These are phyloP conservation scores for Fusarium vanettenii DNA, from an alignment of 2,329 filamentous ascomycete genomes.

Conservation along the genomic window DNA sequence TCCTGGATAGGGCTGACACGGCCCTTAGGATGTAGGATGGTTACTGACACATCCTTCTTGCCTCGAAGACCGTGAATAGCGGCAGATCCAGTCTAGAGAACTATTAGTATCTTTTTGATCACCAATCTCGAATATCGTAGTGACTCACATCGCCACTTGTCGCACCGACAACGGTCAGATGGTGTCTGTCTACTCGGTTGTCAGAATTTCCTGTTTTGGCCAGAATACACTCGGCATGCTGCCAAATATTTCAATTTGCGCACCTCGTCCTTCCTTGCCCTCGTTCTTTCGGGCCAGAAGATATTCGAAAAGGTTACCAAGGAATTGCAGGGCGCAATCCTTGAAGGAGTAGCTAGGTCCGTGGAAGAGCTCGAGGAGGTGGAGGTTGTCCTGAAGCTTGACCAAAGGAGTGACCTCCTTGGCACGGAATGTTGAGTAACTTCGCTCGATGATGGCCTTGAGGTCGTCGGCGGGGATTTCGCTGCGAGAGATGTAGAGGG, in stretches of 20 bases:
- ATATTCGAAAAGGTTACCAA: constrained; percentile 96
- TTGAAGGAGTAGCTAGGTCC: constrained; percentile 97
- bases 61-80: constrained; percentile 95
- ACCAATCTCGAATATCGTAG: not conserved
- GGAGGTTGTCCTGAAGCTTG: constrained; percentile 72
- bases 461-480: constrained; percentile 70
- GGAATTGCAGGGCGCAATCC: constrained; percentile 86
- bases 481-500: constrained; percentile 80
- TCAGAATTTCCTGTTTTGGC: constrained; percentile 25
- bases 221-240: not conserved
- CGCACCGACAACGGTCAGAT: constrained; percentile 87
- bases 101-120: constrained; percentile 1
- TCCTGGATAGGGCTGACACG: constrained; percentile 93
- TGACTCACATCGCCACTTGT: constrained; percentile 75
- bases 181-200: constrained; percentile 70
- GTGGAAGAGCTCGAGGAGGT: constrained; percentile 90
- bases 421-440: constrained; percentile 88
- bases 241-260: constrained; percentile 17
- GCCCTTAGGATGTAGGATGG: constrained; percentile 93
- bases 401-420: constrained; percentile 77
- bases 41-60: constrained; percentile 97
- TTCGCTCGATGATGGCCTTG: constrained; percentile 80
- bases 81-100: constrained; percentile 78
- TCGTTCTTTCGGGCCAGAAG: constrained; percentile 82
- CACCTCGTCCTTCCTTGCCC: constrained; percentile 60